Base-by-base conservation (phyloP, 2,329 filamentous ascomycete species). In the Balansia obtecta region DNA sequence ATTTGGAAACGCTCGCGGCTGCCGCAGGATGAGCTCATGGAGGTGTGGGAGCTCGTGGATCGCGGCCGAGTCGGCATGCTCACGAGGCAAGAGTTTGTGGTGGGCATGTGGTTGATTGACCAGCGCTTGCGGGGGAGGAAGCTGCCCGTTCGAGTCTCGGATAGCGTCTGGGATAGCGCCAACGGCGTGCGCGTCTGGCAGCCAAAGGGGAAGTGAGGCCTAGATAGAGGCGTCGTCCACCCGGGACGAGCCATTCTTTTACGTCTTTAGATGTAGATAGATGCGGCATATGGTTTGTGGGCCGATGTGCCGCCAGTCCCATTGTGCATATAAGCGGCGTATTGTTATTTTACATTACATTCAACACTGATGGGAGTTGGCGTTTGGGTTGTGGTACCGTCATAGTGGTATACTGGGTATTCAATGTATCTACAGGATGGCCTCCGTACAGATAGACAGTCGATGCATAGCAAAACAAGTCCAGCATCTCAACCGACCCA, bases 81-180 rank as follows among this genome's bases (percentile, higher is more conserved):
- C 49, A 71, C 69, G 50, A 77, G 79, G 59, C 75, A 83, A 50
- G 84, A 89, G 68, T 93, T 93, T 63, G 84, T 93, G 0, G 86
- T 91, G 1, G 87, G 87, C 10, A 75, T 88, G 70, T 93, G 87
- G 86, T 68, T 93, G 46, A 78, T 93, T 37, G 87, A 93, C 63
- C 86, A 90, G 71, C 71, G 85, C 53, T 68, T 93, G n/a, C 80
- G 85, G 56, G 88, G 87, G 1, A 71, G 86, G 52, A 93, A 93
- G 70, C 71, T 91, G 18, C 87, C 88, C 0, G 69, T 76, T 13
- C 79, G 76, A 58, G 84, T 91, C 10, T 76, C 76, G 48, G 80
- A 83, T 46, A 88, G 84, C 59, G 83, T 91, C 5, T 93, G 87
- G 87, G 75, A 74, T 32, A 88, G 85, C 59, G 85, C 73, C 18